Evolutionary conservation across 768 basidiomycete genomes (phyloP).

Genomic region (Ramaria sp.): DNA sequence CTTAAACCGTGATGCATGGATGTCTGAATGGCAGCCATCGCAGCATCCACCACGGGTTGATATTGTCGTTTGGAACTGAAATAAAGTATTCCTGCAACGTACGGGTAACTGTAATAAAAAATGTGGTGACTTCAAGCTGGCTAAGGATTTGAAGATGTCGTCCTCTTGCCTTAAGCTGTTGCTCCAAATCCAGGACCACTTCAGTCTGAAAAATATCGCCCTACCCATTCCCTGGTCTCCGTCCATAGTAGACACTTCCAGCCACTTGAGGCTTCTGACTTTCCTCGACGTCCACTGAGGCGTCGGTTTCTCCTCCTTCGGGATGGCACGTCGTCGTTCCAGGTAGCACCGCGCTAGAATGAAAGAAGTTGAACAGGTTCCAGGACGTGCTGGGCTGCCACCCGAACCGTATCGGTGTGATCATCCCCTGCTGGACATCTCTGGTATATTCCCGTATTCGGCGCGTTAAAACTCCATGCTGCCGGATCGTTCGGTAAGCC

Average conservation of each 20-base stretch:
- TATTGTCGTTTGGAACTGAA: background rate
- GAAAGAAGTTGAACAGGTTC: background rate
- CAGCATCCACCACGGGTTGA: background rate
- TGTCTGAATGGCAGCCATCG: background rate
- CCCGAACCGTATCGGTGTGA: background rate
- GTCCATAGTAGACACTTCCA: background rate
- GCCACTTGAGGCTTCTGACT: background rate
- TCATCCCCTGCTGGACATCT: background rate
- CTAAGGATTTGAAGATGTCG: background rate
- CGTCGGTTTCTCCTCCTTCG: no score
- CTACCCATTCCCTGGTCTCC: background rate
- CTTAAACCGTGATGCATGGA: background rate
- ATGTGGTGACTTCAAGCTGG: background rate
- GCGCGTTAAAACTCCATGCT: background rate
- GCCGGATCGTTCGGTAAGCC: background rate
- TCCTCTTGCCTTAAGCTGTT: background rate
- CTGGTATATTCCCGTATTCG: background rate
- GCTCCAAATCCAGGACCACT: background rate
- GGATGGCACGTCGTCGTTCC: background rate
- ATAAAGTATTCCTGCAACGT: background rate
- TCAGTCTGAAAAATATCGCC: background rate
- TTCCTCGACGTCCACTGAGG: no score
- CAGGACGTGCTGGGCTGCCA: background rate
- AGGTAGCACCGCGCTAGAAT: background rate
- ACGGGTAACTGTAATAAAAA: background rate